Base-by-base conservation (phyloP, 257 asterid genomes). In the Eustoma russellianum region DNA sequence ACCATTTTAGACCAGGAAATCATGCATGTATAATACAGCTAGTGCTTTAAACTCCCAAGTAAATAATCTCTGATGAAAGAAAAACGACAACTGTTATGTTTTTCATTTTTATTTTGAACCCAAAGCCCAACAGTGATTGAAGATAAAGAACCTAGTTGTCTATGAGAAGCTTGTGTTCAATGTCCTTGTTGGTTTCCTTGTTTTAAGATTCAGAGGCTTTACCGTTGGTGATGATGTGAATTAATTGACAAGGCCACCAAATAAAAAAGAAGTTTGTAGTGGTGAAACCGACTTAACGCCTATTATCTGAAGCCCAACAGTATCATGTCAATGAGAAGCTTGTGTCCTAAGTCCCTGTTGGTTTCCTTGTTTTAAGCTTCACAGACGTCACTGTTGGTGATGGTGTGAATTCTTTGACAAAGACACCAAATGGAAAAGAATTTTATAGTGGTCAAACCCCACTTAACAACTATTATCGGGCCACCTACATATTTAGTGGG, bases 401-500 rank as follows among this genome's bases (percentile, higher is more conserved):
- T 48, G 58, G 72, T 66, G 59, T 59, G 60, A 35, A 53, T 54
- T 70, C 66, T 70, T 70, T 65, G 66, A 70, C 72, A 72, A 63
- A 71, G 77, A 54, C 62, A 70, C 68, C 54, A 63, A 70, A 65
- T 59, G 55, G 65, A 52, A 77, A 59, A 40, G 63, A 70, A 70
- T 60, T 72, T 48, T 48, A 62, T 62, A 71, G 30, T 56, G 53
- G 66, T 50, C 77, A 71, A 68, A 61, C 72, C 63, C 70, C 66
- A 45, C 16, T 60, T 59, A 62, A 75, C 81, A 77, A 71, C 87
- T 86, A 74, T 69, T 67, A 71, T 64, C 67, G 88, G 81, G 70
- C 84, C 80, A 71, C 74, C 59, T 83, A 83, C 84, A 79, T 76
- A 71, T 79, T 67, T 73, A 54, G 60, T 82, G 77, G 59, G 60